Evolutionary conservation across 2,329 filamentous ascomycete genomes (phyloP).

Genomic region (Incumbomyces delicatus): DNA sequence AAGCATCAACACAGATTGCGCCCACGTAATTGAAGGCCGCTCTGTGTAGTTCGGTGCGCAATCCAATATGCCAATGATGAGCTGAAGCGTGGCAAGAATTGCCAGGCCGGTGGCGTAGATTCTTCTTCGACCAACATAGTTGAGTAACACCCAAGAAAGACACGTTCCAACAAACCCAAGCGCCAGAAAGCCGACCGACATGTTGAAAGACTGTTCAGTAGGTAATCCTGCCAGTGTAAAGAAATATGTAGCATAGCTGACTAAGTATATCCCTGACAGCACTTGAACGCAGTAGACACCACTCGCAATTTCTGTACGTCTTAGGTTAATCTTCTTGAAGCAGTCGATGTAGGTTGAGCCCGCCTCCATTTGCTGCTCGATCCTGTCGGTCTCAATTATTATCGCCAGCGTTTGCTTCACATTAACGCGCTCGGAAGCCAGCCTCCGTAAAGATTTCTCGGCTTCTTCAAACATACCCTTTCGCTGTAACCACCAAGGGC

Average conservation of each 20-base stretch:
- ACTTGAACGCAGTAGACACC: constrained; percentile 37
- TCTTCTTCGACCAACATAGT: constrained; percentile 26
- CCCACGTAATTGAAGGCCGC: constrained; percentile 25
- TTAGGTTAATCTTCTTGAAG: constrained; percentile 33
- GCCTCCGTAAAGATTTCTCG: constrained; percentile 26
- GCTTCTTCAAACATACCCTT: constrained; percentile 29
- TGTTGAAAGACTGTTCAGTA: constrained; percentile 29
- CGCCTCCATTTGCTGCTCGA: constrained; percentile 31
- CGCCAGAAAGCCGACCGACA: constrained; percentile 31
- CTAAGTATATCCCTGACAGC: constrained; percentile 33
- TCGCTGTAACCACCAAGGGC: constrained; percentile 31
- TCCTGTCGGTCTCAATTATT: constrained; percentile 33
- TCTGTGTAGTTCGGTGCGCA: constrained; percentile 26
- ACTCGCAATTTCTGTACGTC: constrained; percentile 36
- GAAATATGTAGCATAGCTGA: constrained; percentile 40
- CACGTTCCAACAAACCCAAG: constrained; percentile 33
- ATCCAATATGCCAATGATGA: constrained; percentile 34
- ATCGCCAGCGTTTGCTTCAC: constrained; percentile 32
- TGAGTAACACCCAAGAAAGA: constrained; percentile 28
- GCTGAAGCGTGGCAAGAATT: constrained; percentile 24
- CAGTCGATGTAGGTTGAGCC: constrained; percentile 30
- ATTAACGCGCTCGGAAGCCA: constrained; percentile 30
- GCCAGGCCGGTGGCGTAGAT: constrained; percentile 28
- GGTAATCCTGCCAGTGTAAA: constrained; percentile 31
- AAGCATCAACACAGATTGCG: constrained; percentile 28